A percentile compares a stretch with the other conserved stretches of the same genome.
Evolutionary conservation across 2,329 filamentous ascomycete species (phyloP).

Genomic region (Sporothrix inflata): DNA sequence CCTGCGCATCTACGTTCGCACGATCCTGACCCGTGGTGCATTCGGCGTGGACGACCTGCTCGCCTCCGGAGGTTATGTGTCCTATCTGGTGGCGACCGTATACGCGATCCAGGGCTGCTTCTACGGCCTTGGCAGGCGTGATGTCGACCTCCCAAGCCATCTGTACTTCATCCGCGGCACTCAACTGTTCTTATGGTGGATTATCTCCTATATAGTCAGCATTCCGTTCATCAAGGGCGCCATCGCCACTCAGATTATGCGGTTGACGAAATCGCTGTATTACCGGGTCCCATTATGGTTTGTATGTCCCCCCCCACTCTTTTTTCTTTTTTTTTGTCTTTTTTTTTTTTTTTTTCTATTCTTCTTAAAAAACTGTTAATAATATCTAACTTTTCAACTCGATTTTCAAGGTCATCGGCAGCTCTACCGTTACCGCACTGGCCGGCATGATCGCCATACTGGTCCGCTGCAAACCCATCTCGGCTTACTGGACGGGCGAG

Average conservation of each 20-base stretch:
- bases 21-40: background rate
- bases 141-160: constrained; percentile 29
- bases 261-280: constrained; percentile 25
- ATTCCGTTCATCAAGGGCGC: constrained; percentile 33
- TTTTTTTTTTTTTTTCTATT: background rate
- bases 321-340: background rate
- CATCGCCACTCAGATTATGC: constrained; percentile 32
- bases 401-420: background rate
- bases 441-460: constrained; percentile 32
- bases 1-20: constrained; percentile 23
- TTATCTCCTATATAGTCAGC: constrained; percentile 32
- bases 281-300: constrained; percentile 31
- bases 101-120: constrained; percentile 26
- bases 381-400: background rate
- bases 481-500: constrained; percentile 32
- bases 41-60: constrained; percentile 29
- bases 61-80: constrained; percentile 13
- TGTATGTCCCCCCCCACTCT: constrained; percentile 2
- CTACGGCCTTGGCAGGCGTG: constrained; percentile 30
- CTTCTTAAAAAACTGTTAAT: background rate
- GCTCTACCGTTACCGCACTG: constrained; percentile 29
- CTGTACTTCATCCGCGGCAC: constrained; percentile 25
- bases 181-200: constrained; percentile 31
- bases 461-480: constrained; percentile 32
- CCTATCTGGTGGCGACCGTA: constrained; percentile 20